A percentile compares a stretch with the other conserved stretches of the same genome.
These are phyloP conservation scores for Pichia sp. DNA, from an alignment of 1,139 yeast species.

Conservation along the genomic window DNA sequence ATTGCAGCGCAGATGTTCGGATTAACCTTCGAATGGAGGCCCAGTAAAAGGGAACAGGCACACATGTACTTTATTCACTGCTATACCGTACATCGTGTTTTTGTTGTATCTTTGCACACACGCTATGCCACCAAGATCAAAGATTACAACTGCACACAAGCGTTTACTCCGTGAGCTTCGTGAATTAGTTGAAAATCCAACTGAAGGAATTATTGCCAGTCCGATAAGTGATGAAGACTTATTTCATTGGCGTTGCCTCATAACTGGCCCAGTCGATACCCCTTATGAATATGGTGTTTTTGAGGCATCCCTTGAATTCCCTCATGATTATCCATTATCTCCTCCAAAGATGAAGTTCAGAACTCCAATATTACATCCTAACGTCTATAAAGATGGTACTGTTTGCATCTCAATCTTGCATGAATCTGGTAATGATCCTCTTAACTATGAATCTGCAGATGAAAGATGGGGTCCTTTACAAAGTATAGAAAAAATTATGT, in stretches of 20 bases:
- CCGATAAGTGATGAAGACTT: constrained; percentile 78
- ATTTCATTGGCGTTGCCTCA: constrained; percentile 83
- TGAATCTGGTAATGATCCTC: constrained; percentile 96
- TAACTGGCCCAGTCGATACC: constrained; percentile 92
- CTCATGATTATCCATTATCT: constrained; percentile 83
- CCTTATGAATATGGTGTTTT: constrained; percentile 93
- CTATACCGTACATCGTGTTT: too few species aligned
- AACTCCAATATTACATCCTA: constrained; percentile 87
- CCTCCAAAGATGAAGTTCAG: constrained; percentile 84
- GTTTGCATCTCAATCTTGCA: constrained; percentile 94
- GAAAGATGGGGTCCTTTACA: constrained; percentile 99
- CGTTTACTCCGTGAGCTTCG: constrained; percentile 84
- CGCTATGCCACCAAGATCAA: constrained; percentile 25
- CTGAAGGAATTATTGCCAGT: constrained; percentile 94
- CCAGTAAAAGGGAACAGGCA: too few species aligned
- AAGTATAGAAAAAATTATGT: constrained; percentile 86
- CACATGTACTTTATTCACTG: too few species aligned
- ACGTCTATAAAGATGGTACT: constrained; percentile 87
- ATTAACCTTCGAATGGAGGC: too few species aligned
- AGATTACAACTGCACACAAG: constrained; percentile 63
- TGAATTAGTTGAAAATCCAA: constrained; percentile 78
- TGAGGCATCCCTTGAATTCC: constrained; percentile 77
- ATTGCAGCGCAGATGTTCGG: too few species aligned
- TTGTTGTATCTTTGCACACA: background rate
- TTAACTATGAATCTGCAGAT: constrained; percentile 89